Conservation (phyloP, 2,329 filamentous ascomycete genomes). For the Hypoxylon sp. region DNA sequence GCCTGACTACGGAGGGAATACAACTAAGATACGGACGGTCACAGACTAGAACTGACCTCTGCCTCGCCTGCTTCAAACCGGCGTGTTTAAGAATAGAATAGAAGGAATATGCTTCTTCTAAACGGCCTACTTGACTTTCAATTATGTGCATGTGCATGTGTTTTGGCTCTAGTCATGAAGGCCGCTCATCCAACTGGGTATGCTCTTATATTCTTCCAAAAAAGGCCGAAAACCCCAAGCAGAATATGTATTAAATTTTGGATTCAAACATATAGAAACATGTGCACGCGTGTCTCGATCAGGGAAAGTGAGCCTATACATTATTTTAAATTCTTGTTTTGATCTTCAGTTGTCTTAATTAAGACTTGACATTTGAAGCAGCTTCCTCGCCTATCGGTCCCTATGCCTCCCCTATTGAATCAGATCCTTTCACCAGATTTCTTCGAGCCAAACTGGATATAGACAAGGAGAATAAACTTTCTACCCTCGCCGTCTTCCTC, state of each 20-base stretch:
- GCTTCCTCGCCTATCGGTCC: too few species aligned
- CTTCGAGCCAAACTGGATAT: background rate
- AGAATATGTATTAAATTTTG: too few species aligned
- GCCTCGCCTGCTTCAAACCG: conserved; percentile 20
- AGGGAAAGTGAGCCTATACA: background rate
- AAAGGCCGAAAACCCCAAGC: too few species aligned
- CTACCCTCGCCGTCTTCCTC: background rate
- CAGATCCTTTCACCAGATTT: background rate
- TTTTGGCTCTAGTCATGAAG: background rate
- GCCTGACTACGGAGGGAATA: conserved; percentile 7
- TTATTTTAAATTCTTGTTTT: background rate
- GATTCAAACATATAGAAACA: background rate
- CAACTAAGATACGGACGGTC: conserved; percentile 20
- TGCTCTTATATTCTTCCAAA: background rate
- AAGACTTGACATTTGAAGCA: too few species aligned
- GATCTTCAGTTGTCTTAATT: too few species aligned
- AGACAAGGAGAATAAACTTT: background rate
- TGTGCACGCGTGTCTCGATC: background rate
- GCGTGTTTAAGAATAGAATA: conserved; percentile 22
- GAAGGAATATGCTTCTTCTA: conserved; percentile 21
- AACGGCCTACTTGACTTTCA: background rate
- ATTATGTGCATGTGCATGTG: background rate
- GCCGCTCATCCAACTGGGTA: background rate
- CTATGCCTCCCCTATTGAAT: background rate
- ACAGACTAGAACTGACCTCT: conserved; percentile 22